A percentile compares a stretch with the other conserved stretches of the same genome.
Evolutionary conservation across 1,284 basidiomycete species (phyloP).

Genomic region (Cryptococcus wingfieldii): DNA sequence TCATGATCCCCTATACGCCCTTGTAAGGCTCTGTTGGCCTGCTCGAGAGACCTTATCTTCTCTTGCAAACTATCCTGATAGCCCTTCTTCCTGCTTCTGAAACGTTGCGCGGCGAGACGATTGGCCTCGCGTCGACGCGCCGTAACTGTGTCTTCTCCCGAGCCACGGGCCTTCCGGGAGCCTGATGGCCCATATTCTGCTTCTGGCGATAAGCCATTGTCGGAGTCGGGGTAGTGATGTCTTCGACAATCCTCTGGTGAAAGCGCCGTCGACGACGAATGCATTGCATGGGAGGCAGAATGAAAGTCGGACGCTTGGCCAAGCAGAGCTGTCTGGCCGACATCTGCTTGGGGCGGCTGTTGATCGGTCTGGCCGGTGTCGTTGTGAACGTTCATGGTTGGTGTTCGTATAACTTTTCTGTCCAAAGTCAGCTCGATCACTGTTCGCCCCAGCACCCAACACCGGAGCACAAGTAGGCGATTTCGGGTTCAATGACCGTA

Average conservation of each 20-base stretch:
- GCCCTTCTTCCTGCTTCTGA: slow-evolving; percentile 42
- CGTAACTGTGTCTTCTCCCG: slow-evolving; percentile 3
- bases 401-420: too few relatives aligned
- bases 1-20: slow-evolving; percentile 19
- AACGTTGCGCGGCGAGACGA: slow-evolving; percentile 43
- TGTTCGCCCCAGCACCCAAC: too few relatives aligned
- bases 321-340: too few relatives aligned
- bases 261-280: background rate
- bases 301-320: too few relatives aligned
- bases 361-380: too few relatives aligned
- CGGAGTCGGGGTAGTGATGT: background rate
- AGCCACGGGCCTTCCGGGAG: background rate
- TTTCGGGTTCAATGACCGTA: too few relatives aligned
- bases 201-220: background rate
- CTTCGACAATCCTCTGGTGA: background rate
- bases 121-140: slow-evolving; percentile 41
- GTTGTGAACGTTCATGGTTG: too few relatives aligned
- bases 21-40: slow-evolving; percentile 27
- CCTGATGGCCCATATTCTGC: background rate
- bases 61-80: slow-evolving; percentile 45
- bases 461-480: too few relatives aligned
- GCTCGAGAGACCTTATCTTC: slow-evolving; percentile 31
- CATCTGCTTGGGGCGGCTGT: too few relatives aligned
- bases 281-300: background rate
- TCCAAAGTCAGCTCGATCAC: too few relatives aligned